phyloP scores from a whole-genome alignment of 306 rosid species.

The Oemleria cerasiformis region DNA sequence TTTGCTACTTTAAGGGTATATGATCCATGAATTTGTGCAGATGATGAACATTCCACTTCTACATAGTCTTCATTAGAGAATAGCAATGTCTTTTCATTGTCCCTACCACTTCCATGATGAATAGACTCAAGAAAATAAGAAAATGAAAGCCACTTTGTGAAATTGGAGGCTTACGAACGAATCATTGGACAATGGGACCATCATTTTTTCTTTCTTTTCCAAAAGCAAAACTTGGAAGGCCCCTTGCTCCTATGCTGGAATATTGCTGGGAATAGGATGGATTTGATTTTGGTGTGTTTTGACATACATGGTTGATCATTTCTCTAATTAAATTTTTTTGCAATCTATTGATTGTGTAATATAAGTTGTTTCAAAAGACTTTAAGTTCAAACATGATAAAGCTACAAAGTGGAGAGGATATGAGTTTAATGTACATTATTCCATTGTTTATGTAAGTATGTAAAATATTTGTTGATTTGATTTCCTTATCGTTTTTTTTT shows the following conservation, averaged over 20 bases:
- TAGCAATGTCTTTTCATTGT: not conserved
- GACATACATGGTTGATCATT: too few relatives aligned
- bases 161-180: not conserved
- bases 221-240: conserved; percentile 11
- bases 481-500: too few relatives aligned
- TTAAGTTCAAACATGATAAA: too few relatives aligned
- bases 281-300: not conserved
- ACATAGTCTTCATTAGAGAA: not conserved
- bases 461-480: too few relatives aligned
- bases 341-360: too few relatives aligned
- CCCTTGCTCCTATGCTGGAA: not conserved
- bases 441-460: too few relatives aligned
- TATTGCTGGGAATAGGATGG: not conserved
- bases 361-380: too few relatives aligned
- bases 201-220: not conserved
- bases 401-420: too few relatives aligned
- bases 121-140: not conserved
- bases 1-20: too few relatives aligned
- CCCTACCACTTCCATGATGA: conserved; percentile 4
- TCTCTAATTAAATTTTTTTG: too few relatives aligned
- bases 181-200: conserved; percentile 8
- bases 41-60: not conserved
- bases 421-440: too few relatives aligned
- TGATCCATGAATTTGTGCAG: not conserved
- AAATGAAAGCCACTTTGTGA: not conserved